Conservation (phyloP, 2,329 filamentous ascomycete species). For the Fusarium oligoseptatum region DNA sequence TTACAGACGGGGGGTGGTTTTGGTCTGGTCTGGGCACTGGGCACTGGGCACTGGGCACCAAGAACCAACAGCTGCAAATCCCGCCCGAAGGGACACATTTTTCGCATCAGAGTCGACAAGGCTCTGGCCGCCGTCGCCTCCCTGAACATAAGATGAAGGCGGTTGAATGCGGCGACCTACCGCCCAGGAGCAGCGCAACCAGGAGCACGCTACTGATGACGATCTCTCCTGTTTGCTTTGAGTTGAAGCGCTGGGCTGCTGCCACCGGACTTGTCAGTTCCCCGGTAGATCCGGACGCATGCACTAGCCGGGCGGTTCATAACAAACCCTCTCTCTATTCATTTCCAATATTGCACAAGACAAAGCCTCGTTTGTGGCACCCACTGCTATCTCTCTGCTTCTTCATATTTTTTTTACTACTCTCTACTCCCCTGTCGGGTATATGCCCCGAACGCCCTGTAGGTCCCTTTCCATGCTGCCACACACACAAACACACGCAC, state of each 20-base stretch:
- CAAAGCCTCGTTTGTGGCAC: neutral
- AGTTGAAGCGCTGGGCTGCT: constrained; percentile 6
- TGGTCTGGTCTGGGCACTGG: neutral
- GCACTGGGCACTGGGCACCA: constrained; percentile 7
- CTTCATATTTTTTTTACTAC: neutral
- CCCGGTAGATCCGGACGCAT: constrained; percentile 31
- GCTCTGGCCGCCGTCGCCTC: neutral
- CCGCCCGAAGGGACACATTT: neutral
- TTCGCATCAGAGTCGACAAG: constrained; percentile 12
- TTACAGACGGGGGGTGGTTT: neutral
- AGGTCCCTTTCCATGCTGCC: neutral
- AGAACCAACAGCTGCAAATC: neutral
- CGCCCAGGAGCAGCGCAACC: neutral
- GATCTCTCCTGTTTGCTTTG: constrained; percentile 22
- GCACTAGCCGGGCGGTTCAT: neutral
- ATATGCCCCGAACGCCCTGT: neutral
- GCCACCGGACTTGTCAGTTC: constrained; percentile 21
- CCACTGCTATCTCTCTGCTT: neutral
- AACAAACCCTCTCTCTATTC: neutral
- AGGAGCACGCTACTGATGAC: constrained; percentile 9
- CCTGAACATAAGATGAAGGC: neutral
- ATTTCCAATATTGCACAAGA: neutral
- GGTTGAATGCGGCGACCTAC: constrained; percentile 1
- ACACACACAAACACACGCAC: neutral
- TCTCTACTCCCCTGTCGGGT: neutral